Conservation (phyloP, 768 basidiomycete genomes). For the Lentinula aciculospora region DNA sequence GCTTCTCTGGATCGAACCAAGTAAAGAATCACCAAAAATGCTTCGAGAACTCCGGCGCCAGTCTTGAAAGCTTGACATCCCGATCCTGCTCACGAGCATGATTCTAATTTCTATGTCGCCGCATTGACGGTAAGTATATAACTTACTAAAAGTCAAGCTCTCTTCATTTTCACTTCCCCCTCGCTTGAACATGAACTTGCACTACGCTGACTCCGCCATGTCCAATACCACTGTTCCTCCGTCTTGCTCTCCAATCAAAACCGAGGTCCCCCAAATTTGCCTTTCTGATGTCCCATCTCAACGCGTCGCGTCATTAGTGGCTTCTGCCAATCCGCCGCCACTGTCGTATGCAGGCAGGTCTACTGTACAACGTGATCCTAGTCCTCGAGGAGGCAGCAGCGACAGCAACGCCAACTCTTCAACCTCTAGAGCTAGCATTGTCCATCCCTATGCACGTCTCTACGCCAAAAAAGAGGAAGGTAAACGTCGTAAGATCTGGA, state of each 20-base stretch:
- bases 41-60: not conserved
- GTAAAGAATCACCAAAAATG: not conserved
- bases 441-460: constrained; percentile 67
- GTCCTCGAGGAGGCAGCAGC: not conserved
- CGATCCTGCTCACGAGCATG: not conserved
- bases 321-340: constrained; percentile 2
- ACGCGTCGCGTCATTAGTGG: not conserved
- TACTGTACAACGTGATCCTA: not conserved
- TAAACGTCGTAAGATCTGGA: constrained; percentile 74
- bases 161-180: not conserved
- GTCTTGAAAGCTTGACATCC: not conserved
- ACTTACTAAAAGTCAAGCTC: not conserved
- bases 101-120: constrained; percentile 1
- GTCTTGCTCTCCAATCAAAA: not conserved
- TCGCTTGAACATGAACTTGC: not conserved
- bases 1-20: not conserved
- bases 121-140: not conserved
- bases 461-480: constrained; percentile 57
- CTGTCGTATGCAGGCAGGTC: not conserved
- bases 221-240: not conserved
- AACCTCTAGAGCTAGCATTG: constrained; percentile 22
- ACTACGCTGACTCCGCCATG: not conserved
- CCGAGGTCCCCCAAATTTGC: not conserved
- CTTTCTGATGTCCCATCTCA: not conserved
- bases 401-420: constrained; percentile 3